Percentiles rank a stretch among this genome's conserved stretches.
Evolutionary conservation across 108 stramenopile genomes (phyloP).

Genomic region (Nitzschia palea): DNA sequence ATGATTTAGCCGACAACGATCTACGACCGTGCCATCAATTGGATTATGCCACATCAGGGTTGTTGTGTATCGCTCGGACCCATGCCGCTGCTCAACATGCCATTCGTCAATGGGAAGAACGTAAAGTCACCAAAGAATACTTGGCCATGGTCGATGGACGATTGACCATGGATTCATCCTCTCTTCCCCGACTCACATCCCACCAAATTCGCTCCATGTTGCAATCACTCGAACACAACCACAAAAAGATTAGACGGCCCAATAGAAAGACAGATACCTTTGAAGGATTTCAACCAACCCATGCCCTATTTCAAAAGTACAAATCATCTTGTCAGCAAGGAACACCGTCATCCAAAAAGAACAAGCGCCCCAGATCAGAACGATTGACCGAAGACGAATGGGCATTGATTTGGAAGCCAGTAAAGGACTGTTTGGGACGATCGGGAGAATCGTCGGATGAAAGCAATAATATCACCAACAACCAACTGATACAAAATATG

Average conservation of each 20-base stretch:
- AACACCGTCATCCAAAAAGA: background rate
- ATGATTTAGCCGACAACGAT: conserved; percentile 64
- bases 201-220: conserved; percentile 14
- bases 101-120: conserved; percentile 53
- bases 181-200: conserved; percentile 2
- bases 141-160: conserved; percentile 64
- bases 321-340: conserved; percentile 20
- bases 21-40: conserved; percentile 86
- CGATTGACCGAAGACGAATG: conserved; percentile 27
- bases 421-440: conserved; percentile 1
- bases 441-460: too few species aligned
- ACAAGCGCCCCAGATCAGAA: background rate
- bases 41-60: conserved; percentile 86
- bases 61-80: conserved; percentile 64
- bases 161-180: background rate
- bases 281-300: conserved; percentile 65
- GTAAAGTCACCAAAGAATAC: conserved; percentile 69
- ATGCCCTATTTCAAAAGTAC: conserved; percentile 74
- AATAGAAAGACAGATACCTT: conserved; percentile 48
- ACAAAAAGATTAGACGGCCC: conserved; percentile 44
- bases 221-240: conserved; percentile 35
- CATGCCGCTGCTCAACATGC: conserved; percentile 58
- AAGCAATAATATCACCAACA: background rate
- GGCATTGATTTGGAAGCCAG: conserved; percentile 31
- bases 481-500: background rate